Evolutionary conservation across 2,329 filamentous ascomycete genomes (phyloP).

Genomic region (Myriosclerotinia duriaeana): DNA sequence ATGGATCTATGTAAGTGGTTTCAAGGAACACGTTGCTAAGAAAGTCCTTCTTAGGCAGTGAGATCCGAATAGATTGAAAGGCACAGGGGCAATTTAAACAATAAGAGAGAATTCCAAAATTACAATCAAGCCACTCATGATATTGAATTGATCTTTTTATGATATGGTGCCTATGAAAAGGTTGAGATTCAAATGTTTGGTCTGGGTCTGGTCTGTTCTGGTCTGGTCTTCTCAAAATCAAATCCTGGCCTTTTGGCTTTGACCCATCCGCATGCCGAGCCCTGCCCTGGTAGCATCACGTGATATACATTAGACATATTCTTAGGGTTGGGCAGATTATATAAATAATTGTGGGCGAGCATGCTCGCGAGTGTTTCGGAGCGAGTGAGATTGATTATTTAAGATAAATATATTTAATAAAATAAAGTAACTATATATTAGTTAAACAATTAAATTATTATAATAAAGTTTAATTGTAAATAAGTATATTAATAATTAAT

Average conservation of each 20-base stretch:
- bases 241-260: constrained; percentile 13
- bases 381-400: no score
- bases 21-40: constrained; percentile 38
- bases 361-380: no score
- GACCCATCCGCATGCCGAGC: neutral
- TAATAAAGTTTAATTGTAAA: no score
- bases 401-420: no score
- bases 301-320: no score
- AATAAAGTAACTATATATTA: no score
- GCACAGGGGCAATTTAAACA: constrained; percentile 23
- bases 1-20: constrained; percentile 26
- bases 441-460: no score
- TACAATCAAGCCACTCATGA: constrained; percentile 30
- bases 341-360: no score
- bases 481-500: no score
- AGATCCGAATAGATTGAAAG: constrained; percentile 2
- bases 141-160: constrained; percentile 24
- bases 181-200: constrained; percentile 2
- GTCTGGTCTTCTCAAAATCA: constrained; percentile 6
- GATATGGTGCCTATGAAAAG: neutral
- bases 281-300: no score
- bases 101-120: constrained; percentile 21
- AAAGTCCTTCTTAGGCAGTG: constrained; percentile 24
- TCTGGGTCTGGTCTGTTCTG: constrained; percentile 8
- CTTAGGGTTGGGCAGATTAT: no score